Base-by-base conservation (phyloP, 2,329 filamentous ascomycete genomes). In the Colletotrichum sp. region DNA sequence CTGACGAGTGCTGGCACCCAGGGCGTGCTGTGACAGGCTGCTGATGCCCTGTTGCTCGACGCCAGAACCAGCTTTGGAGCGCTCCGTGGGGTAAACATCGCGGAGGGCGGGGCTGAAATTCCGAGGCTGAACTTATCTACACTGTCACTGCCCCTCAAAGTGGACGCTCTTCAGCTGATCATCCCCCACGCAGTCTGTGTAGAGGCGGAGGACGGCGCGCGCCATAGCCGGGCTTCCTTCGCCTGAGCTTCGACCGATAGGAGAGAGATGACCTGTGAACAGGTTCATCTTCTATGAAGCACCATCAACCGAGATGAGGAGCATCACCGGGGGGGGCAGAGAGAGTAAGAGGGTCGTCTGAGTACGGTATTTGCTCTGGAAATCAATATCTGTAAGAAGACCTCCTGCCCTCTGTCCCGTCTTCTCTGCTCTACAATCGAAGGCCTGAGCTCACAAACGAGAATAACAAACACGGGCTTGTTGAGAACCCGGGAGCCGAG, bases 271-370 rank as follows among this genome's bases (percentile, higher is more conserved):
- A 13, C 12, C 44, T 52, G 6, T 52, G 44, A 52, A 52, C 6
- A 0, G 0, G 6, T 3, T 5, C n/a, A 52, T 22, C n/a, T 22
- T 13, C 2, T 52, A 22, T 22, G 0, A 13, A 52, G 0, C 44
- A 5, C 11, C 44, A 3, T 22, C 44, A 52, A 52, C 2, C 12
- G 4, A 52, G 4, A 52, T 13, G n/a, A 49, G 44, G n/a, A 22
- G 44, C 44, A 13, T 52, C n/a, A 13, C n/a, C 7, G 6, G n/a
- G 11, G 11, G 6, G 11, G 0, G 6, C 44, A 52, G n/a, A 25
- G n/a, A 52, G 12, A 13, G n/a, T 3, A 13, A 13, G 11, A 52
- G n/a, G n/a, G 2, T 25, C 44, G n/a, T 25, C 11, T 3, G 44
- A 52, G n/a, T 52, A 22, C 12, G 13, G 11, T 25, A 11, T 52